A percentile compares a stretch with the other conserved stretches of the same genome.
phyloP scores from a whole-genome alignment of 208 protist genomes.

The Lotmaria passim region DNA sequence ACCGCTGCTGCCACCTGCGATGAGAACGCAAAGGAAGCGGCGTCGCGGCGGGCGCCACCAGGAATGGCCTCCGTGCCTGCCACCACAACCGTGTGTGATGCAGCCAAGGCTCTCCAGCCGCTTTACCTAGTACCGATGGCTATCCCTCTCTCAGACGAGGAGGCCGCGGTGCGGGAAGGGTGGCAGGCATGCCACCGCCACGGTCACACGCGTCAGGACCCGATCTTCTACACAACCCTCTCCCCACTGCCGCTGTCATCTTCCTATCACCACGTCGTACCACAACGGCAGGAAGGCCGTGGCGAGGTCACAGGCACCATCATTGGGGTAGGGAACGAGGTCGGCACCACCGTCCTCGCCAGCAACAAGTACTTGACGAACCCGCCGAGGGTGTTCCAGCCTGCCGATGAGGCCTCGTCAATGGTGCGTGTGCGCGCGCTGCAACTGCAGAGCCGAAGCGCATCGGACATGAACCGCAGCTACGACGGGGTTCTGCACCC shows the following conservation, averaged over 20 bases:
- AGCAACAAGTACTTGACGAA: slow-evolving; percentile 22
- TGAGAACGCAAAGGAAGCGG: neutral
- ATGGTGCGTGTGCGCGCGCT: slow-evolving; percentile 54
- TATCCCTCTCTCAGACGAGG: slow-evolving; percentile 30
- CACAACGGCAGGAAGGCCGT: slow-evolving; percentile 3
- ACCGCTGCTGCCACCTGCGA: neutral
- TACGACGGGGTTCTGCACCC: too few species aligned
- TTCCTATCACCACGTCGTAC: slow-evolving; percentile 31
- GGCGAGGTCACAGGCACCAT: neutral
- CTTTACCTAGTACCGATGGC: slow-evolving; percentile 54
- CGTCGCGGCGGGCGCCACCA: neutral
- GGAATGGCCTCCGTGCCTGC: neutral
- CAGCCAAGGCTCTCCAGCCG: slow-evolving; percentile 25
- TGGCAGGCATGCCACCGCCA: slow-evolving; percentile 39
- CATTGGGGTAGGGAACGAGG: neutral
- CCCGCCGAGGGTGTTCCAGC: slow-evolving; percentile 42
- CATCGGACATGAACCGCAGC: neutral
- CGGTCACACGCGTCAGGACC: slow-evolving; percentile 32
- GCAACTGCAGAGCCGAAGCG: slow-evolving; percentile 11
- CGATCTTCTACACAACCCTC: slow-evolving; percentile 27
- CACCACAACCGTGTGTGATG: neutral
- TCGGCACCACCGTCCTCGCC: neutral
- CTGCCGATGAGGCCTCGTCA: slow-evolving; percentile 39
- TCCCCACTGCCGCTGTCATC: slow-evolving; percentile 23
- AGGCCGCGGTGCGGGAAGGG: slow-evolving; percentile 21